Conservation (phyloP, 345 rosid genomes). For the Odontarrhena argentea region DNA sequence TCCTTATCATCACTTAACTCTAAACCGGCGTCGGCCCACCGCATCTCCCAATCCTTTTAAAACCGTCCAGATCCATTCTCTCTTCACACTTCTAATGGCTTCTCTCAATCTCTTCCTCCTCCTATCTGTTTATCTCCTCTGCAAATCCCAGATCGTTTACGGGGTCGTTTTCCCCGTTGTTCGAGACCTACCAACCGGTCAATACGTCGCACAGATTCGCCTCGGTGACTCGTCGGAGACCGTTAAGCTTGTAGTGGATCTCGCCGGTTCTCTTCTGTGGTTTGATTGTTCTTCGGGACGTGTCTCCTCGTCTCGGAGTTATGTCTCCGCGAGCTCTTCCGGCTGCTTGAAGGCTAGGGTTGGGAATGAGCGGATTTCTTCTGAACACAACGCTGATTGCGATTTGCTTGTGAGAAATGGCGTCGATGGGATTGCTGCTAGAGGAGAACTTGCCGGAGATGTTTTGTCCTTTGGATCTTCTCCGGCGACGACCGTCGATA, state of each 20-base stretch:
- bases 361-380: constrained; percentile 1
- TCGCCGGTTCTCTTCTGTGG: constrained; percentile 59
- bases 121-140: background rate
- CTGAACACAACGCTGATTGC: constrained; percentile 38
- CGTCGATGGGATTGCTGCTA: constrained; percentile 37
- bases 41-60: constrained; percentile 35
- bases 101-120: constrained; percentile 23
- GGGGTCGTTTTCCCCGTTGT: constrained; percentile 46
- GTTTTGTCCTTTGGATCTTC: constrained; percentile 47
- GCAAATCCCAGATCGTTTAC: constrained; percentile 30
- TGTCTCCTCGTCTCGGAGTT: constrained; percentile 32
- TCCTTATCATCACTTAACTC: constrained; percentile 37
- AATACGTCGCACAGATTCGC: constrained; percentile 56
- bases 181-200: constrained; percentile 60
- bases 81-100: constrained; percentile 22
- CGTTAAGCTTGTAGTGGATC: constrained; percentile 58
- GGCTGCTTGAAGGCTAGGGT: constrained; percentile 50
- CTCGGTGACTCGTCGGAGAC: constrained; percentile 42
- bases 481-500: constrained; percentile 31
- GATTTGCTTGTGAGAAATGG: constrained; percentile 44
- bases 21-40: constrained; percentile 42
- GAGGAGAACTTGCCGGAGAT: constrained; percentile 56
- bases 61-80: constrained; percentile 2
- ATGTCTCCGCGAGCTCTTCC: constrained; percentile 55
- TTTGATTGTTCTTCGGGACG: constrained; percentile 45